Percentiles rank a stretch among this genome's conserved stretches.
These are phyloP conservation scores for Ceratocystis destructans DNA, from an alignment of 2,329 filamentous ascomycete species.

Conservation along the genomic window DNA sequence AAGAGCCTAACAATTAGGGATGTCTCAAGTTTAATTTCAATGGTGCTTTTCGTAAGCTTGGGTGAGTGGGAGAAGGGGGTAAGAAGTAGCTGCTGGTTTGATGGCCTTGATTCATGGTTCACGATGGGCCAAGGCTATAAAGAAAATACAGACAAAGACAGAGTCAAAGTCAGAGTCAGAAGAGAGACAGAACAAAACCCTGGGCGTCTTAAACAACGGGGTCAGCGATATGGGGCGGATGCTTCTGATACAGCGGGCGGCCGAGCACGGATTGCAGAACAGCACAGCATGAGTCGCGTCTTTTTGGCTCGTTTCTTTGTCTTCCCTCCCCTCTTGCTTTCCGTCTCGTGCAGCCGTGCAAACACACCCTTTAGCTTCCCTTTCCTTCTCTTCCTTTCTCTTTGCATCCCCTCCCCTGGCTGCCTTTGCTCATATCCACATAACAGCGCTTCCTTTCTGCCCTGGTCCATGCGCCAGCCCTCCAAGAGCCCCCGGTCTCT, in stretches of 20 bases:
- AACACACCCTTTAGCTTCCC: neutral
- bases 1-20: neutral
- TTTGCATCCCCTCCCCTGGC: neutral
- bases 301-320: neutral
- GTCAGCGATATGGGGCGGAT: neutral
- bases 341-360: neutral
- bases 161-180: neutral
- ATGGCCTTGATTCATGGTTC: neutral
- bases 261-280: neutral
- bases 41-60: neutral
- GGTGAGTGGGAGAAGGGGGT: neutral
- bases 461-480: neutral
- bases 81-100: neutral
- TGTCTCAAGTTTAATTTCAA: constrained; percentile 7
- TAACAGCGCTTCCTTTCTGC: neutral
- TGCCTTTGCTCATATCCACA: neutral
- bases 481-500: neutral
- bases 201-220: neutral
- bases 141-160: neutral
- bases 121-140: neutral
- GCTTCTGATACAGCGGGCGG: neutral
- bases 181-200: neutral
- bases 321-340: neutral
- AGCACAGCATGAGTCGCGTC: neutral
- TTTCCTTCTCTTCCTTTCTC: neutral